Base-by-base conservation (phyloP, 1,284 basidiomycete genomes). In the Boletus sp. region DNA sequence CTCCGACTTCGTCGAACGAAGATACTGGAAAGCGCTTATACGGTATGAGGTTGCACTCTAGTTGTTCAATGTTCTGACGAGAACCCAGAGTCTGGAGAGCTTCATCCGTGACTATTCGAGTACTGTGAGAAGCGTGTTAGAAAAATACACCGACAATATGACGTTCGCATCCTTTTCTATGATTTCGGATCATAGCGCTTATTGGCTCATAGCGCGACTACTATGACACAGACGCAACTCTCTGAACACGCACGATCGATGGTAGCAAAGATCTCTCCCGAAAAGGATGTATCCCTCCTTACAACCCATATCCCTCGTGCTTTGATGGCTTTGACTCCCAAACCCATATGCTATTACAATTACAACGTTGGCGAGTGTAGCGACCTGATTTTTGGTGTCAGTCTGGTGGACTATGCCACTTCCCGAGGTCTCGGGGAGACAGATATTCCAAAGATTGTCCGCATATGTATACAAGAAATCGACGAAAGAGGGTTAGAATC, bases 321-420 rank as follows among this genome's bases (percentile, higher is more conserved):
- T 33, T 73, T 92, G 47, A 80, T 84, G 5, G 81, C 81, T 25
- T 79, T 85, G 19, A 86, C 84, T 55, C 91, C 90, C 14, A 85
- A 86, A 59, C 85, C 84, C 27, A 81, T 86, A 30, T 77, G 87
- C 67, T 94, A 95, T 74, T 83, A 91, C 67, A 91, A 95, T 73
- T 91, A 88, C 60, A 83, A 85, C 67, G 91, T 97, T 46, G 97
- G 97, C 27, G 88, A 90, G 71, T 98, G 95, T 70, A 84, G 84
- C 56, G 91, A 94, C 71, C 80, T 99, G 38, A 91, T 98, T 52
- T 98, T 98, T 73, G 97, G 97, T 28, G 90, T 98, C 64, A 89
- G 87, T 64, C 78, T 99, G 57, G 88, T 90, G 56, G 96, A 98
- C 74, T 98, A 99, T 73, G 93, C 95, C 16, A 94, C 91, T 35